Evolutionary conservation across 2,329 filamentous ascomycete genomes (phyloP), one percentile per base, ranked within the genome.

Genomic region (Emericellopsis atlantica): DNA sequence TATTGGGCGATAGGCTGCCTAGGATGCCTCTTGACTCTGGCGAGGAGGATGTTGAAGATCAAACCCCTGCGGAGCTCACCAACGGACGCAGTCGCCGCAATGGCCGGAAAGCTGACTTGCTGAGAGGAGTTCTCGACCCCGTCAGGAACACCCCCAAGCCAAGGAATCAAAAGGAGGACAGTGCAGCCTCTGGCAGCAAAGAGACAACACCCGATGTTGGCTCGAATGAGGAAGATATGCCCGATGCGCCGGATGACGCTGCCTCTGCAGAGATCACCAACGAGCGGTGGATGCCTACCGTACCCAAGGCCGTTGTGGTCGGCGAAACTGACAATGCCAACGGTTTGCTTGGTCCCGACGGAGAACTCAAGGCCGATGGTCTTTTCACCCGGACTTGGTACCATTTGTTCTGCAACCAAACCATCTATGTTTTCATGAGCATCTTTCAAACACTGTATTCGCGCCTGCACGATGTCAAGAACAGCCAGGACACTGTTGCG

Each of bases 401-500:
- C 66, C 90, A 90, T 56, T 78, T 96, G 56, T 98, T 93, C 65
- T 82, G 81, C 57, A 96, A 95, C 58, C 76, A 87, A 52, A 86
- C 83, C 4, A 81, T 98, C 44, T 95, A 88, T 56, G 89, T 92
- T 61, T 96, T 98, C 70, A 84, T 98, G 66, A 85, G 83, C 50
- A 81, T 95, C 45, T 92, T 98, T 58, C 79, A 95, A 55, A 84
- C 83, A n/a, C 68, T 98, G 5, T 96, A 95, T 62, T 77, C 80
- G 52, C 80, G 92, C 33, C 71, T 98, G 12, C 70, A 82, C 46
- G 83, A 84, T 45, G 78, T 96, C 59, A 96, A 96, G 65, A 71
- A 81, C 44, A 81, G 81, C 54, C 83, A 84, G 51, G 70, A 74
- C 4, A 75, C 80, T 36, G 89, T 93, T 9, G 70, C 76, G 37